A percentile compares a stretch with the other conserved stretches of the same genome.
phyloP scores from a whole-genome alignment of 179 eudicot genomes.

The Nepenthes alata region DNA sequence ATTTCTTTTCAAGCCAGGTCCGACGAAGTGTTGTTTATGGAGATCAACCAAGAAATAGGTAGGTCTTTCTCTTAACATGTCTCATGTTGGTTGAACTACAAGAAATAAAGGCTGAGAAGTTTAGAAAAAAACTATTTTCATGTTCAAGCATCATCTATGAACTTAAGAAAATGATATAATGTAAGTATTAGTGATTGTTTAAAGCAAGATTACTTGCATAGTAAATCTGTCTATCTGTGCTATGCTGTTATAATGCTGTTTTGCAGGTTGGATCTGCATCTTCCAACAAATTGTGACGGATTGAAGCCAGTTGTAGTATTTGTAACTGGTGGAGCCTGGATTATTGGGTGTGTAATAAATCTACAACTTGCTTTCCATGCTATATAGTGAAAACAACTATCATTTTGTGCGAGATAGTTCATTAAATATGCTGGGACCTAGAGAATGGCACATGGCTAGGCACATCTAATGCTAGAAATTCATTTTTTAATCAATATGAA shows the following conservation, averaged over 20 bases:
- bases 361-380: neutral
- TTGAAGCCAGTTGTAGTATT: constrained; percentile 88
- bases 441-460: too few relatives aligned
- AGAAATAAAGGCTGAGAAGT: neutral
- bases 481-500: neutral
- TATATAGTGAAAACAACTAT: neutral
- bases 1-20: constrained; percentile 64
- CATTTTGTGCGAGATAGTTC: too few relatives aligned
- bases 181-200: too few relatives aligned
- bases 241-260: constrained; percentile 2
- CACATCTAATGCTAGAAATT: neutral
- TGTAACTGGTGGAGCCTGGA: constrained; percentile 99
- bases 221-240: too few relatives aligned
- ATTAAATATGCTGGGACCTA: too few relatives aligned
- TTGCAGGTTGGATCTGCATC: constrained; percentile 78
- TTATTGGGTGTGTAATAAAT: constrained; percentile 63
- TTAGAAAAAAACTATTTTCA: too few relatives aligned
- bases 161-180: too few relatives aligned
- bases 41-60: constrained; percentile 91
- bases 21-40: constrained; percentile 77
- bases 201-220: too few relatives aligned
- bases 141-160: too few relatives aligned
- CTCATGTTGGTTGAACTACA: neutral
- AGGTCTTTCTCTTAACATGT: constrained; percentile 4
- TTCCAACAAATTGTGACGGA: constrained; percentile 54